A percentile compares a stretch with the other conserved stretches of the same genome.
These are phyloP conservation scores for Calonectria pseudoreteaudii DNA, from an alignment of 2,329 filamentous ascomycete species.

Conservation along the genomic window DNA sequence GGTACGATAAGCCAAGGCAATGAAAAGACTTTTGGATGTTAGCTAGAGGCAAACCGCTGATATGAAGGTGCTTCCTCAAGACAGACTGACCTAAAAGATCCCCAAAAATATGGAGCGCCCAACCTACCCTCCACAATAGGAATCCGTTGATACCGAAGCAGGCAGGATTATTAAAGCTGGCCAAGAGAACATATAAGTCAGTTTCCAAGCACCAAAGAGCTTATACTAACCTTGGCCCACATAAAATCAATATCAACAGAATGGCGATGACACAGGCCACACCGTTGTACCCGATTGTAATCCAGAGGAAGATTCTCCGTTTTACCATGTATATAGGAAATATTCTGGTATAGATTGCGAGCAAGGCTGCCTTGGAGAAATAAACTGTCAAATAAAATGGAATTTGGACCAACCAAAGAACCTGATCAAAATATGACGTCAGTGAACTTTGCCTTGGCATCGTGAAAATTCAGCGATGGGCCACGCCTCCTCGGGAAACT, in stretches of 20 bases:
- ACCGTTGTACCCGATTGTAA: background rate
- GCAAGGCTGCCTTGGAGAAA: background rate
- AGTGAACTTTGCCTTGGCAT: background rate
- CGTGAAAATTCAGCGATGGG: rapidly evolving
- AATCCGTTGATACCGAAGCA: background rate
- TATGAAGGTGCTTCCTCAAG: no score
- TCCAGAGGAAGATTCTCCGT: background rate
- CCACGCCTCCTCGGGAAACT: background rate
- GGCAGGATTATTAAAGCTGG: background rate
- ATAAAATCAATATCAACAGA: background rate
- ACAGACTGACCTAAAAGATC: background rate
- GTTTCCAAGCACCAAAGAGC: no score
- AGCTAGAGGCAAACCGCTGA: background rate
- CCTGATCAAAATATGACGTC: background rate
- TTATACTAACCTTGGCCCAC: background rate
- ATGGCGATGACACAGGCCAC: background rate
- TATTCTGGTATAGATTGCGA: background rate
- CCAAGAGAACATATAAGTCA: background rate
- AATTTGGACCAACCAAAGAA: background rate
- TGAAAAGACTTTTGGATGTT: background rate
- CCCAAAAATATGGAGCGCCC: background rate
- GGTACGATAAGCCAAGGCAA: background rate
- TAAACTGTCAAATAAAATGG: background rate
- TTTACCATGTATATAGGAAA: background rate
- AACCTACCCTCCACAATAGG: background rate